A percentile compares a stretch with the other conserved stretches of the same genome.
Conservation (phyloP, 2,329 filamentous ascomycete species). For the Metarhizium sp. region DNA sequence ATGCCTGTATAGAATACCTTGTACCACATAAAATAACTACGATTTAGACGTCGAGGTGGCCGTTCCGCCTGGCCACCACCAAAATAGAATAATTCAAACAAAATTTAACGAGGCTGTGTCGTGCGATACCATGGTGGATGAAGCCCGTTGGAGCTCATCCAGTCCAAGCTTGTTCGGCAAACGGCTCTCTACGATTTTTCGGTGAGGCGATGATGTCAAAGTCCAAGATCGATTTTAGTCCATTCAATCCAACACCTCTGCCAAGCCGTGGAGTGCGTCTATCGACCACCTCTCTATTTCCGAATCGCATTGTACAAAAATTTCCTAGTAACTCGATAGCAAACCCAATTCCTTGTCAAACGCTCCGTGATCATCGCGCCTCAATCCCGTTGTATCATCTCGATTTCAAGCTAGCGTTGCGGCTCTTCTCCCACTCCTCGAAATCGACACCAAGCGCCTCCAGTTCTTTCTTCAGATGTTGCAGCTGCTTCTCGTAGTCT, state of each 20-base stretch:
- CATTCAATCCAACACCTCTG: background rate
- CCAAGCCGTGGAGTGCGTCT: background rate
- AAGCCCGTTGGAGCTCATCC: background rate
- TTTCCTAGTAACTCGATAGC: background rate
- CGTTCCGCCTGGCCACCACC: background rate
- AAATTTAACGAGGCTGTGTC: background rate
- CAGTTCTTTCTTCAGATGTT: slow-evolving; percentile 64
- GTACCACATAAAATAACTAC: background rate
- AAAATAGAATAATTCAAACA: background rate
- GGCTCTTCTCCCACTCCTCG: slow-evolving; percentile 44
- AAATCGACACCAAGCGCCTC: slow-evolving; percentile 53
- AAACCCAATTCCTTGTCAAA: background rate
- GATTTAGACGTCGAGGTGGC: background rate
- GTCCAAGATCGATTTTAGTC: background rate
- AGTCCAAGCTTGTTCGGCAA: background rate
- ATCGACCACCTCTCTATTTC: background rate
- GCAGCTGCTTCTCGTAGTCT: slow-evolving; percentile 73
- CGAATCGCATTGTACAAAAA: background rate
- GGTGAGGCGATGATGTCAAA: too few species aligned
- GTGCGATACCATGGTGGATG: background rate
- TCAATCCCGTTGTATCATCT: slow-evolving; percentile 10
- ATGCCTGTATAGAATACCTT: background rate
- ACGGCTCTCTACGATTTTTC: background rate
- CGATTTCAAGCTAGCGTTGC: slow-evolving; percentile 28
- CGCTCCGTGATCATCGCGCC: background rate